Conservation (phyloP, 306 rosid species). For the Quercus ilex region DNA sequence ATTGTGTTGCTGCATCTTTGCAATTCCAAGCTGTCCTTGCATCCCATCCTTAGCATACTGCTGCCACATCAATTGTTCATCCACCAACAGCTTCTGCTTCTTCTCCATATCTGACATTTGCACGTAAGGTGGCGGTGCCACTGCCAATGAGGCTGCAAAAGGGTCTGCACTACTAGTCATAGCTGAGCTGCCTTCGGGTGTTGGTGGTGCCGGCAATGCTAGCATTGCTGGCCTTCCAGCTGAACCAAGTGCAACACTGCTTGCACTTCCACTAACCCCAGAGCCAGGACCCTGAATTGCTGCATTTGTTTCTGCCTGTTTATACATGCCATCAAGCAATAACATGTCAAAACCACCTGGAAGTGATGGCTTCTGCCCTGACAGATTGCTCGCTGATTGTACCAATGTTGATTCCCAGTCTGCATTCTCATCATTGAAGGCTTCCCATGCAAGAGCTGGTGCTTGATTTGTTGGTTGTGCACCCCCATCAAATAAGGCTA, state of each 20-base stretch:
- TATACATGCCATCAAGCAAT: conserved; percentile 80
- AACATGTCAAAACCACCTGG: conserved; percentile 78
- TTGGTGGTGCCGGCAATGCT: conserved; percentile 75
- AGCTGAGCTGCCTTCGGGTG: background rate
- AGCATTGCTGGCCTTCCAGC: conserved; percentile 72
- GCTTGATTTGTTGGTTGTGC: conserved; percentile 17
- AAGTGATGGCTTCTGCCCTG: conserved; percentile 40
- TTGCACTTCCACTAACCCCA: conserved; percentile 72
- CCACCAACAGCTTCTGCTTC: conserved; percentile 72
- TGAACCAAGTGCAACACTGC: conserved; percentile 82
- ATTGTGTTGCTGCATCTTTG: conserved; percentile 36
- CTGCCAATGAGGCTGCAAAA: conserved; percentile 67
- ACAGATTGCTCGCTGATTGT: conserved; percentile 54
- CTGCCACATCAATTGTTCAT: conserved; percentile 88
- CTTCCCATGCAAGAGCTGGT: conserved; percentile 68
- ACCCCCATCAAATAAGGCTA: conserved; percentile 73
- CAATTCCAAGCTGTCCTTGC: conserved; percentile 53
- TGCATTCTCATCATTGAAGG: conserved; percentile 45
- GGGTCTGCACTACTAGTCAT: conserved; percentile 43
- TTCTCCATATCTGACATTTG: conserved; percentile 97
- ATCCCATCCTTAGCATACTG: conserved; percentile 66
- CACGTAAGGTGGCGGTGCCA: conserved; percentile 83
- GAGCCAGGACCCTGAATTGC: conserved; percentile 44
- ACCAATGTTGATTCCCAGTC: conserved; percentile 91
- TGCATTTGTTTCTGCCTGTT: conserved; percentile 34